Percentiles rank a stretch among this genome's conserved stretches.
These are phyloP conservation scores for Pyrenochaeta sp. DNA, from an alignment of 2,329 filamentous ascomycete species.

Conservation along the genomic window DNA sequence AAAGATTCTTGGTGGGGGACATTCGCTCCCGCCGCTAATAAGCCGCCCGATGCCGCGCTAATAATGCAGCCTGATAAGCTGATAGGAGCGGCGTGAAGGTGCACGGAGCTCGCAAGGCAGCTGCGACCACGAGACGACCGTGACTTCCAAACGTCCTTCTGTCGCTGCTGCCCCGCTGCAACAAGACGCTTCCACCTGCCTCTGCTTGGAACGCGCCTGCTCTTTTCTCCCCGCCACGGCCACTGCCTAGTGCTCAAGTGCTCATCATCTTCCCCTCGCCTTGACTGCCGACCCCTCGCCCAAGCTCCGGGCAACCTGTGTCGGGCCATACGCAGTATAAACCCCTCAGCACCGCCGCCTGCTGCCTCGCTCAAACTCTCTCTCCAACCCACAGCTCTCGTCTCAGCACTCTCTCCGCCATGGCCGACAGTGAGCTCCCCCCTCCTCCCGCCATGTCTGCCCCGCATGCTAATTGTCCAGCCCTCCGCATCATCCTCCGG, in stretches of 20 bases:
- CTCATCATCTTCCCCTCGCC: conserved; percentile 9
- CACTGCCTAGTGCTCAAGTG: not conserved
- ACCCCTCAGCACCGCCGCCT: not conserved
- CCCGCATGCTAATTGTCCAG: conserved; percentile 21
- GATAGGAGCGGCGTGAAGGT: conserved; percentile 24
- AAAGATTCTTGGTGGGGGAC: conserved; percentile 33
- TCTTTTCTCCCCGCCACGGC: not conserved
- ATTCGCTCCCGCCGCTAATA: conserved; percentile 8
- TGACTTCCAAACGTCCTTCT: conserved; percentile 5
- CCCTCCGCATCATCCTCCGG: conserved; percentile 41
- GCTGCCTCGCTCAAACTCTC: conserved; percentile 1
- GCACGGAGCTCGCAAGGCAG: conserved; percentile 23
- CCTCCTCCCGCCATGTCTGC: conserved; percentile 1
- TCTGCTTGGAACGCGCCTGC: not conserved
- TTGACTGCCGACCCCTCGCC: not conserved
- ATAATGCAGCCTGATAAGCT: conserved; percentile 29
- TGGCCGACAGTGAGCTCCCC: conserved; percentile 22
- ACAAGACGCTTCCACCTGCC: not conserved
- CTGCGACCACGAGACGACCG: conserved; percentile 14
- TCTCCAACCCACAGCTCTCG: too few species aligned
- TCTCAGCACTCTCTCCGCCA: too few species aligned
- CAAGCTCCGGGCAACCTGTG: conserved; percentile 5
- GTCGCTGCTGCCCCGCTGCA: conserved; percentile 14
- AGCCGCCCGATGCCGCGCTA: conserved; percentile 12
- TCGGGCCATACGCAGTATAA: conserved; percentile 2